A percentile compares a stretch with the other conserved stretches of the same genome.
Conservation (phyloP, 257 asterid genomes). For the Solanum rostratum region DNA sequence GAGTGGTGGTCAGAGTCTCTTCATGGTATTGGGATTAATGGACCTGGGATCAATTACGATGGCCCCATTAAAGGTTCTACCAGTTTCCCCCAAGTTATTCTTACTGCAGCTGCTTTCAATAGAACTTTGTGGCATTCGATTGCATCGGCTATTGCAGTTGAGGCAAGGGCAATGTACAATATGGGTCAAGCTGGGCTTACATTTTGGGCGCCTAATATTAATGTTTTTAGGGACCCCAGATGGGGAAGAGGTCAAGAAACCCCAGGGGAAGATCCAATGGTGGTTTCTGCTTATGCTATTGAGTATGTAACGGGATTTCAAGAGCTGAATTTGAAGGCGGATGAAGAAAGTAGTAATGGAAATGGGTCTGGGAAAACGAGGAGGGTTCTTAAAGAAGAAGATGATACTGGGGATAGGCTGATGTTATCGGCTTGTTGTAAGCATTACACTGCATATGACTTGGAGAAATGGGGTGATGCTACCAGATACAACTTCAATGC, state of each 20-base stretch:
- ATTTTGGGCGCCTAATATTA: constrained; percentile 89
- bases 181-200: constrained; percentile 83
- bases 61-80: constrained; percentile 62
- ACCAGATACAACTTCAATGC: constrained; percentile 74
- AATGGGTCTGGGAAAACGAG: background rate
- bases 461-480: constrained; percentile 79
- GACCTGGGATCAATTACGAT: constrained; percentile 69
- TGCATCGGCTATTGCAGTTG: constrained; percentile 52
- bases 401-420: constrained; percentile 22
- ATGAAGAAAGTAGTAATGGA: background rate
- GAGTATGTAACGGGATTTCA: constrained; percentile 71
- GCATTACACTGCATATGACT: constrained; percentile 85
- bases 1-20: constrained; percentile 98
- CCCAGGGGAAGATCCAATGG: constrained; percentile 93
- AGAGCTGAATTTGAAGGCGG: constrained; percentile 10
- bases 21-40: constrained; percentile 73
- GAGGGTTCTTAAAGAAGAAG: constrained; percentile 13
- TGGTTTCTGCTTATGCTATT: constrained; percentile 49
- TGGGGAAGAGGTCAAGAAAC: constrained; percentile 99
- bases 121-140: constrained; percentile 55
- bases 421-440: constrained; percentile 91
- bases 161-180: constrained; percentile 73
- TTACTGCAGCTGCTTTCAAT: constrained; percentile 70
- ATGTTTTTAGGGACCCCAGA: constrained; percentile 83
- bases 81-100: constrained; percentile 73